Conservation (phyloP, 1,284 basidiomycete species). For the Puccinia coronata region DNA sequence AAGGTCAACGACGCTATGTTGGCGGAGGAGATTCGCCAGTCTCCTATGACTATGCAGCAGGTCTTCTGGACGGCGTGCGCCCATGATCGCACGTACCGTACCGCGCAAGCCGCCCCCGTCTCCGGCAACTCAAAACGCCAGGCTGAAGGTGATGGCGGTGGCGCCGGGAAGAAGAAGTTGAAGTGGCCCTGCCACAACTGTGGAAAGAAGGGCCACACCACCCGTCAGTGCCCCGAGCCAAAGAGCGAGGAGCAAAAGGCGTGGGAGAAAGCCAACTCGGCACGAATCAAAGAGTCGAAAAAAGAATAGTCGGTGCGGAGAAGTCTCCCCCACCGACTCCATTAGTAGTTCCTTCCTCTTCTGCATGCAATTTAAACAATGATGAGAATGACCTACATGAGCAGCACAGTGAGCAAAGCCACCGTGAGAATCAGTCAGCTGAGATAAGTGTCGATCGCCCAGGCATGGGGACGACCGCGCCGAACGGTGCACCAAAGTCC, state of each 20-base stretch:
- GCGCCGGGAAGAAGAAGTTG: no score
- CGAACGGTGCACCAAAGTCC: not conserved
- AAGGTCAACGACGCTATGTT: not conserved
- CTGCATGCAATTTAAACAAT: not conserved
- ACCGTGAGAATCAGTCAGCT: not conserved
- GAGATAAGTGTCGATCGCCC: not conserved
- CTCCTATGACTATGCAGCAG: not conserved
- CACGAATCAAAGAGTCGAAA: no score
- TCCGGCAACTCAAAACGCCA: not conserved
- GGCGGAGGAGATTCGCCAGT: not conserved
- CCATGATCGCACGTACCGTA: not conserved
- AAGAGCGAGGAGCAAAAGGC: not conserved
- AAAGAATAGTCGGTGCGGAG: no score
- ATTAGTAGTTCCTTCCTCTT: slow-evolving; percentile 2
- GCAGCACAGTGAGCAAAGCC: not conserved
- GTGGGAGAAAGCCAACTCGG: not conserved
- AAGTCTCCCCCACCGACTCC: no score
- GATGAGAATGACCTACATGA: not conserved
- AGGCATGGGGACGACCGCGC: slow-evolving; percentile 1
- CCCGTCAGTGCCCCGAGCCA: not conserved
- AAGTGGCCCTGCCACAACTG: no score
- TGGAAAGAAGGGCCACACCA: not conserved
- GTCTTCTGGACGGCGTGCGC: no score
- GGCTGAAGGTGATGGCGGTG: no score
- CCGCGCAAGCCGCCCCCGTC: no score